Percentiles rank a stretch among this genome's conserved stretches.
These are phyloP conservation scores for Debaryomyces singareniensis DNA, from an alignment of 1,139 yeast species.

Conservation along the genomic window DNA sequence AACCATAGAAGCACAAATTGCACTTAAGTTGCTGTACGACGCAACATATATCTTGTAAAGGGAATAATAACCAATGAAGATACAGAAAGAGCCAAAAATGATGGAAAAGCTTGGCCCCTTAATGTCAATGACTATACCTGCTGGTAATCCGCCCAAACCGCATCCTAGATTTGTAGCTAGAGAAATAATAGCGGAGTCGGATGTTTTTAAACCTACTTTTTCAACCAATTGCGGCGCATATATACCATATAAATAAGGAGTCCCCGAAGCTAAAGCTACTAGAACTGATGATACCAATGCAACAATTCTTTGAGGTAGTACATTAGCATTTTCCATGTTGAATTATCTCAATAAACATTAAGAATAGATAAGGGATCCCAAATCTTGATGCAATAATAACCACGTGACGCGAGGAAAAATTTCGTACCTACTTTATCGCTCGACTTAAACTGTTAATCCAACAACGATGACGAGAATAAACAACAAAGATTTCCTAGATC, in stretches of 20 bases:
- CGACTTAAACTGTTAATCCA: too few relatives aligned
- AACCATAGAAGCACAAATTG: constrained; percentile 34
- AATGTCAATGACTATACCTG: constrained; percentile 59
- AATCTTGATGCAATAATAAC: too few relatives aligned
- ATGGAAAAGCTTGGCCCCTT: constrained; percentile 51
- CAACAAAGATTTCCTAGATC: constrained; percentile 30
- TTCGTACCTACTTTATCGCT: too few relatives aligned
- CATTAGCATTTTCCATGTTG: neutral
- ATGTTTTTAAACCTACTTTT: constrained; percentile 49
- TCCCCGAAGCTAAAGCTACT: constrained; percentile 49
- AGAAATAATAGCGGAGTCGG: constrained; percentile 59
- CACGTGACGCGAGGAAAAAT: too few relatives aligned
- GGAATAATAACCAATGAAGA: constrained; percentile 37
- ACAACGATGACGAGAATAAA: constrained; percentile 39
- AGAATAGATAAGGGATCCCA: too few relatives aligned
- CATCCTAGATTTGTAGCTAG: constrained; percentile 58
- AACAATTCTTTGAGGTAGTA: constrained; percentile 7
- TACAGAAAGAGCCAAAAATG: constrained; percentile 45
- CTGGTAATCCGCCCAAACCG: constrained; percentile 62
- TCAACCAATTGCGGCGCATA: constrained; percentile 65
- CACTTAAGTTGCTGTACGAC: constrained; percentile 14
- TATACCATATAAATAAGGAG: constrained; percentile 66
- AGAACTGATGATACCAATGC: constrained; percentile 15
- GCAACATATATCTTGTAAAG: constrained; percentile 25
- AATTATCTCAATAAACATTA: too few relatives aligned